Evolutionary conservation across 148 eudicot species (phyloP), one percentile per base, ranked within the genome.

Genomic region (Camellia sinensis): DNA sequence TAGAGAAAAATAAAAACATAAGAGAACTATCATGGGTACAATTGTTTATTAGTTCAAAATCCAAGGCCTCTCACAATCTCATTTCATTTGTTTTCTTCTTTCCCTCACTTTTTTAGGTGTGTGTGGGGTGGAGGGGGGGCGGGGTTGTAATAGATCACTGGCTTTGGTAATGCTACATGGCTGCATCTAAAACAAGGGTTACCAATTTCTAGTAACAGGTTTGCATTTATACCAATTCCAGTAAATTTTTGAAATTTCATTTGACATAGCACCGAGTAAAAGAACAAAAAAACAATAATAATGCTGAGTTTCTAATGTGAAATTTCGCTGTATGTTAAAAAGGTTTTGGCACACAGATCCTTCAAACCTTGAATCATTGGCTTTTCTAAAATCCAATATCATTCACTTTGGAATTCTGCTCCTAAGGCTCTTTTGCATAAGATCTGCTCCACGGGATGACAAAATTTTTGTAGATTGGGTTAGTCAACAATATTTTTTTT

Each of bases 81-180:
- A 13, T 29, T 19, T 21, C 7, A 21, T 62, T 44, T 18, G 8
- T 6, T 76, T 22, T 19, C 37, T 73, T 6, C 3, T 3, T 2
- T 18, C 15, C 5, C 2, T 45, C 21, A 15, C 7, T 17, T n/a
- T 19, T 71, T 50, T 14, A n/a, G n/a, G n/a, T n/a, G n/a, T n/a
- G n/a, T n/a, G n/a, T n/a, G n/a, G n/a, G n/a, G n/a, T n/a, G n/a
- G n/a, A n/a, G n/a, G n/a, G n/a, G n/a, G n/a, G n/a, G n/a, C 41
- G 29, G 40, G 0, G 8, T 54, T 66, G 18, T 14, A 5, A 64
- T 19, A 80, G 82, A 80, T 80, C 73, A 73, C 78, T 53, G 78
- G 82, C 52, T 73, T 80, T 80, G 82, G 82, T n/a, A 53, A 50
- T 14, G 78, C 78, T 13, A 73, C 13, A 15, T 80, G 82, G 82